Conservation (phyloP, 208 protist genomes). For the Phytomonas sp. region DNA sequence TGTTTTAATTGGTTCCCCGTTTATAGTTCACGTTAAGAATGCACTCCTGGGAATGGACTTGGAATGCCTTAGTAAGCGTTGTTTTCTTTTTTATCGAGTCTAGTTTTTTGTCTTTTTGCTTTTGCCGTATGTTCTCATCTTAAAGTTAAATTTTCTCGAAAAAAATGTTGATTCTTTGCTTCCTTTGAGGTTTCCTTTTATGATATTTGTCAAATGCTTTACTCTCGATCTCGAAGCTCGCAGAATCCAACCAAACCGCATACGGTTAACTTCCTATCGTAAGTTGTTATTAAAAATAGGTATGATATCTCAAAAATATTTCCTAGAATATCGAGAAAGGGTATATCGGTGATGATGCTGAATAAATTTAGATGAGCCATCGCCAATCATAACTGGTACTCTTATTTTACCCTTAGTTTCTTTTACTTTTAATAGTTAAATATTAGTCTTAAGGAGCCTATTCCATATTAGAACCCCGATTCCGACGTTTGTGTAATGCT, state of each 20-base stretch:
- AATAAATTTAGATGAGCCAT: background rate
- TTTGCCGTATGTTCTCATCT: background rate
- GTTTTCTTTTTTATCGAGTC: background rate
- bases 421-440: background rate
- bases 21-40: background rate
- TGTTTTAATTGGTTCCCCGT: background rate
- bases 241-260: background rate
- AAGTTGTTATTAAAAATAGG: background rate
- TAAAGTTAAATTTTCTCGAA: background rate
- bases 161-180: background rate
- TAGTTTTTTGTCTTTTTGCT: background rate
- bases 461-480: background rate
- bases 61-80: background rate
- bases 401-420: background rate
- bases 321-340: background rate
- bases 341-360: background rate
- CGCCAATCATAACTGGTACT: background rate
- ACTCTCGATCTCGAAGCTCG: background rate
- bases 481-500: background rate
- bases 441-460: background rate
- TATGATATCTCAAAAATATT: background rate
- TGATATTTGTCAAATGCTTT: background rate
- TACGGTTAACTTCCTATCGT: background rate
- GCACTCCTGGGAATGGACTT: background rate
- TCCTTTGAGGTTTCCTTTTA: background rate